Evolutionary conservation across 106 monocot genomes (phyloP).

Genomic region (Alisma plantagoaquatica): DNA sequence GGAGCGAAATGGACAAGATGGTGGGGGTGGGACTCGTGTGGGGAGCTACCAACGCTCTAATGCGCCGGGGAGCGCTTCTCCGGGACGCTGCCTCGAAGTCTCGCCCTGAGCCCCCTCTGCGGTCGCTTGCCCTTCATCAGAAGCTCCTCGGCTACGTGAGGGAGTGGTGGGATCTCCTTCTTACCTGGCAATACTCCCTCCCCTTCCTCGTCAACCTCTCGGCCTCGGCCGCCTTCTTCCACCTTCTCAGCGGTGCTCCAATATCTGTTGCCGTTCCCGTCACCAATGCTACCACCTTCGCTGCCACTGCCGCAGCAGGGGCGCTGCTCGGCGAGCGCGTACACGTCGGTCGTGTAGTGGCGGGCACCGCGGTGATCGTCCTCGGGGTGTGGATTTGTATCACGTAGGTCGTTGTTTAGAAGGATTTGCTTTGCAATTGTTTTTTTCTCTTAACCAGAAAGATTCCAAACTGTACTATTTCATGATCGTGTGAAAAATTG

Average conservation of each 20-base stretch:
- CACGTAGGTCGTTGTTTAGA: constrained; percentile 15
- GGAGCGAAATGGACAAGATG: constrained; percentile 59
- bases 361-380: constrained; percentile 59
- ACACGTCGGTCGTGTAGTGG: constrained; percentile 13
- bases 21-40: constrained; percentile 76
- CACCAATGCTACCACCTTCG: constrained; percentile 92
- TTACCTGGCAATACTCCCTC: constrained; percentile 77
- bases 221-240: constrained; percentile 92
- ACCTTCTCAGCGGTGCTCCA: constrained; percentile 59
- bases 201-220: constrained; percentile 80
- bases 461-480: too few species aligned
- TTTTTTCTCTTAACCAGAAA: too few species aligned
- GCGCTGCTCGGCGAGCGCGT: constrained; percentile 59
- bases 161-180: constrained; percentile 55
- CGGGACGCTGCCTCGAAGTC: constrained; percentile 38
- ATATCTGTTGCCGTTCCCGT: constrained; percentile 94
- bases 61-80: constrained; percentile 72
- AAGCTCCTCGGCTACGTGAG: constrained; percentile 7
- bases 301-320: constrained; percentile 74
- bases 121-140: too few species aligned
- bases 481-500: too few species aligned
- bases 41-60: constrained; percentile 87
- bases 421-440: too few species aligned
- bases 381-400: constrained; percentile 82
- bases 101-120: background rate